These are phyloP conservation scores for Neofusicoccum kwambonambiense DNA, from an alignment of 2,329 filamentous ascomycete species.

Conservation along the genomic window DNA sequence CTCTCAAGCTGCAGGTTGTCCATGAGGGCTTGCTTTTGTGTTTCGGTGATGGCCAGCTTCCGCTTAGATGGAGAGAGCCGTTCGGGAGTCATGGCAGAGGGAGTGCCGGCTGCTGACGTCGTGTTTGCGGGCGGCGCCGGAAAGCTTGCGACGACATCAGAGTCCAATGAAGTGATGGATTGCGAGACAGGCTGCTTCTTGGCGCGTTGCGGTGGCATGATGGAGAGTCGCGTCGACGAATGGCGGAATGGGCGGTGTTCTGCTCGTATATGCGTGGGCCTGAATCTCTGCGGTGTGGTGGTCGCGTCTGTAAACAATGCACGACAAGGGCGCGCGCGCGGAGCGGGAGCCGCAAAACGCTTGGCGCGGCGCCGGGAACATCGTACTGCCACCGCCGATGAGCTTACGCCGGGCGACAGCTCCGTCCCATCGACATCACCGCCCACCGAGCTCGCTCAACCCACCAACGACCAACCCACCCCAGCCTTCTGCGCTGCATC, in stretches of 20 bases:
- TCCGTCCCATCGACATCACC: slow-evolving; percentile 15
- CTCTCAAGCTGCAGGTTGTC: slow-evolving; percentile 88
- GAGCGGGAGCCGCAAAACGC: slow-evolving; percentile 9
- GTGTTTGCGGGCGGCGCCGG: slow-evolving; percentile 2
- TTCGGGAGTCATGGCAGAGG: slow-evolving; percentile 23
- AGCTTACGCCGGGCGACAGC: background rate
- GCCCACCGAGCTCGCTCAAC: slow-evolving; percentile 1
- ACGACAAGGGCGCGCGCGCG: background rate
- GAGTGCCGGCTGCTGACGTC: slow-evolving; percentile 21
- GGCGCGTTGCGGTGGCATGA: slow-evolving; percentile 11
- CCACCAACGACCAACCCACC: background rate
- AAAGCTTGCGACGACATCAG: background rate
- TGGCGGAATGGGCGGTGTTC: background rate
- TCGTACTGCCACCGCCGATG: slow-evolving; percentile 6
- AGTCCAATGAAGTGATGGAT: background rate
- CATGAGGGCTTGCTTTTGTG: slow-evolving; percentile 82
- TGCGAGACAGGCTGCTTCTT: slow-evolving; percentile 8
- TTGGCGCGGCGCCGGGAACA: slow-evolving; percentile 9
- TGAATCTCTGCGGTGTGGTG: background rate
- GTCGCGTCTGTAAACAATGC: slow-evolving; percentile 16
- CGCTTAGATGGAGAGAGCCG: slow-evolving; percentile 18
- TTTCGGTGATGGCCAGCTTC: slow-evolving; percentile 31
- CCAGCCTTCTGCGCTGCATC: background rate
- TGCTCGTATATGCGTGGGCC: background rate
- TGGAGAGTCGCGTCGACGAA: background rate